These are phyloP conservation scores for Flaveria ramosissima DNA, from an alignment of 129 eudicot genomes.

Conservation along the genomic window DNA sequence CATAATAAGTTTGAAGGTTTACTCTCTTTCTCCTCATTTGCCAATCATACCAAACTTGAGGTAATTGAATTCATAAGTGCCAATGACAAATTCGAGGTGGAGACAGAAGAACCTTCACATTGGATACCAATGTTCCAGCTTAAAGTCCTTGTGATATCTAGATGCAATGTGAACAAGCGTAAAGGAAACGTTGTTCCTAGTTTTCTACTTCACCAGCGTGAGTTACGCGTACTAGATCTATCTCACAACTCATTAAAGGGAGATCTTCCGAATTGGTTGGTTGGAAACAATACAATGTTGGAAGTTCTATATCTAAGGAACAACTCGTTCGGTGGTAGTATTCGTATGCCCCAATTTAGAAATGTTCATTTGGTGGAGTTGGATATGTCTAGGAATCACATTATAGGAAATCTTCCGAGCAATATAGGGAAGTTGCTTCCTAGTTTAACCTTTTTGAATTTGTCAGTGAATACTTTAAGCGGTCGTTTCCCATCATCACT, in stretches of 20 bases:
- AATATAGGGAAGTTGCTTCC: conserved; percentile 21
- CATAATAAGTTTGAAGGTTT: conserved; percentile 33
- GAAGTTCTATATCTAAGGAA: conserved; percentile 1
- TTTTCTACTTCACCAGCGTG: conserved; percentile 32
- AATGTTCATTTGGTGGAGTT: neutral
- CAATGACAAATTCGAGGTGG: conserved; percentile 20
- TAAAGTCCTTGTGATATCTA: conserved; percentile 15
- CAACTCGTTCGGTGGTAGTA: conserved; percentile 20
- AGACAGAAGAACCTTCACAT: conserved; percentile 15
- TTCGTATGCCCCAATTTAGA: neutral
- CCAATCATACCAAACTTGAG: conserved; percentile 33
- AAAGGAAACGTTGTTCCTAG: conserved; percentile 18
- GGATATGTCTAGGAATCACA: conserved; percentile 20
- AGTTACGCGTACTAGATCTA: conserved; percentile 25
- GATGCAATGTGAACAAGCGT: conserved; percentile 24
- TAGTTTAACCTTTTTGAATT: neutral
- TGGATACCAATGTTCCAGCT: conserved; percentile 43
- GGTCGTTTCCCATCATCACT: conserved; percentile 23
- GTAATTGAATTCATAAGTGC: neutral
- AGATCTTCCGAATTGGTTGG: conserved; percentile 34
- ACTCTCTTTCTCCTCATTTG: conserved; percentile 28
- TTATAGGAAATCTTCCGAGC: neutral
- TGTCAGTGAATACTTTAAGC: conserved; percentile 14
- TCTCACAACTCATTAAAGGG: conserved; percentile 27
- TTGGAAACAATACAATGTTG: conserved; percentile 30